Evolutionary conservation across 768 basidiomycete genomes (phyloP), one percentile per base, ranked within the genome.

Genomic region (Agrocybe pediades): DNA sequence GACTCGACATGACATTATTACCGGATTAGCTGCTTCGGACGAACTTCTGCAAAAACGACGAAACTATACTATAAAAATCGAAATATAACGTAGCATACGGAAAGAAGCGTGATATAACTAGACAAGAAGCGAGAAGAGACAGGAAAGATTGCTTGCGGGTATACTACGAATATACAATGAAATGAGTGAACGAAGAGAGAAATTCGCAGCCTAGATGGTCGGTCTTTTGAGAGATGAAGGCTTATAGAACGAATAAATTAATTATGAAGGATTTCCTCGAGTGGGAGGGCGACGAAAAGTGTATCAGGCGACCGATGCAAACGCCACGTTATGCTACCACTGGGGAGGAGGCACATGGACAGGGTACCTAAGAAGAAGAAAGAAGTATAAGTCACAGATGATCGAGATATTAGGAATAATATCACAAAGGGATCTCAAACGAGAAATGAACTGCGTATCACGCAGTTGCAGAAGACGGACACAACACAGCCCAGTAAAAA

Each of bases 261-360:
- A 26, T 8, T 24, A n/a, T n/a, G 9, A 26, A 23, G 44, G 9
- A 17, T 4, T 26, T 26, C 25, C 26, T 15, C 3, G 6, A 29
- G 3, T 29, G 26, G 13, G 19, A 2, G 17, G 11, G 29, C 21
- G 30, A 13, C 33, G 4, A 26, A 40, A 9, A 40, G 17, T 24
- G 23, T 6, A n/a, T 15, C 8, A 27, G 15, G 20, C 16, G 17
- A 16, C 6, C 15, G 29, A 20, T 13, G 17, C 20, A 17, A 39
- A 20, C 16, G 6, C 7, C 42, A 29, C 9, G 43, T 33, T 16
- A 19, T 42, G 46, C 27, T 57, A 62, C 65, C 65, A 68, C 16
- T 66, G 64, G 15, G 78, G 81, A 23, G 74, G 69, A 30, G 79
- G 84, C 13, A 71, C 68, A 42, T 65, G 67, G 41, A 78, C 69